These are phyloP conservation scores for Chaetomium fimeti DNA, from an alignment of 495 filamentous ascomycete genomes.

Conservation along the genomic window DNA sequence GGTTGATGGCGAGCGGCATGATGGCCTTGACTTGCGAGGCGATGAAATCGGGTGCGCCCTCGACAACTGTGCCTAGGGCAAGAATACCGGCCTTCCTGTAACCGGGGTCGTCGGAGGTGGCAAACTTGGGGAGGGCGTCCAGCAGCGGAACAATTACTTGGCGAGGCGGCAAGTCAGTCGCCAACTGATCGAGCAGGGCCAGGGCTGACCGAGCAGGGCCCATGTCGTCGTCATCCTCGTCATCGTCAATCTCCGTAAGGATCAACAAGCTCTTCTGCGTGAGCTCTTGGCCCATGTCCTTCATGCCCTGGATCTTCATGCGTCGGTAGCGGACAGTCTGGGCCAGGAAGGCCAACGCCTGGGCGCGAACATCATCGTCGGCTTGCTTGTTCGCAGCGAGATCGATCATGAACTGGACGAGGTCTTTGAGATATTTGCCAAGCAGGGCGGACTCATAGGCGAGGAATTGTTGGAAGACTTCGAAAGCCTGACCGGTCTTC, in stretches of 20 bases:
- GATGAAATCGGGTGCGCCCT: constrained; percentile 95
- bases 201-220: constrained; percentile 87
- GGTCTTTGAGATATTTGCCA: constrained; percentile 80
- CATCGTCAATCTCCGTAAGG: constrained; percentile 78
- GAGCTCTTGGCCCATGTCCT: constrained; percentile 73
- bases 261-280: constrained; percentile 83
- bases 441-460: constrained; percentile 85
- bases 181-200: constrained; percentile 82
- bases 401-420: constrained; percentile 92
- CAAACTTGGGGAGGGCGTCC: constrained; percentile 76
- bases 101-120: constrained; percentile 66
- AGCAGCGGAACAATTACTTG: constrained; percentile 94
- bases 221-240: constrained; percentile 89
- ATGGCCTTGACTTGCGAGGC: constrained; percentile 82
- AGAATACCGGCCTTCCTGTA: constrained; percentile 87
- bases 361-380: constrained; percentile 80
- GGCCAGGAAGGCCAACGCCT: constrained; percentile 91
- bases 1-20: constrained; percentile 78
- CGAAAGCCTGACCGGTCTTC: constrained; percentile 81
- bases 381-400: constrained; percentile 69
- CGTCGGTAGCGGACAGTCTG: constrained; percentile 88
- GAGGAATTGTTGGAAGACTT: constrained; percentile 95
- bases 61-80: constrained; percentile 88
- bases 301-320: constrained; percentile 87
- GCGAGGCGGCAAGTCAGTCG: constrained; percentile 81